Evolutionary conservation across 2,329 filamentous ascomycete species (phyloP).

Genomic region (Aspergillus niger): DNA sequence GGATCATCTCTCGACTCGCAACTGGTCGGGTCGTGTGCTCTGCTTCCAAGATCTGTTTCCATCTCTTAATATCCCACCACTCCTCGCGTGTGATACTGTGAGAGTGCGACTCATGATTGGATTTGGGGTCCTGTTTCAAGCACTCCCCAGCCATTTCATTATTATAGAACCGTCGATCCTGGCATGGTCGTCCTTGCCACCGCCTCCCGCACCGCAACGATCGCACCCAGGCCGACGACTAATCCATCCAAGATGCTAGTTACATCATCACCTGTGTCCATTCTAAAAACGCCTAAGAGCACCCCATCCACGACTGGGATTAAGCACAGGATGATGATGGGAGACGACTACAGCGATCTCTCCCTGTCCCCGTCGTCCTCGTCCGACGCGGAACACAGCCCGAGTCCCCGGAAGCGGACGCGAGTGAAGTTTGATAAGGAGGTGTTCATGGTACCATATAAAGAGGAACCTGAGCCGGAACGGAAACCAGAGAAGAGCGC

Average conservation of each 20-base stretch:
- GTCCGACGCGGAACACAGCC: constrained; percentile 31
- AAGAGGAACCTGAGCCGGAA: constrained; percentile 34
- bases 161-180: constrained; percentile 16
- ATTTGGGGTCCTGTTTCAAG: constrained; percentile 11
- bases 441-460: constrained; percentile 36
- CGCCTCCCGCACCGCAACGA: constrained; percentile 29
- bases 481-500: constrained; percentile 53
- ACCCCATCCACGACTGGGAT: constrained; percentile 25
- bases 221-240: constrained; percentile 25
- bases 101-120: constrained; percentile 27
- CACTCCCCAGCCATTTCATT: constrained; percentile 10
- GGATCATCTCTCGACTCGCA: constrained; percentile 16
- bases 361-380: constrained; percentile 34
- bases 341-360: constrained; percentile 34
- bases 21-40: constrained; percentile 24
- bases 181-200: constrained; percentile 40
- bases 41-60: constrained; percentile 1
- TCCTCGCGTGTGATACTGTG: constrained; percentile 5
- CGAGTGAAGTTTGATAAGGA: constrained; percentile 48
- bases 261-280: constrained; percentile 37
- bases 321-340: constrained; percentile 38
- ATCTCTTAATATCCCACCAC: background rate
- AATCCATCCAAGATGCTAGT: constrained; percentile 35
- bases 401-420: constrained; percentile 43
- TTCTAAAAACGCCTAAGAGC: constrained; percentile 40